A percentile compares a stretch with the other conserved stretches of the same genome.
phyloP scores from a whole-genome alignment of 192 early-diverging fungal species.

The Geranomyces michiganensis region DNA sequence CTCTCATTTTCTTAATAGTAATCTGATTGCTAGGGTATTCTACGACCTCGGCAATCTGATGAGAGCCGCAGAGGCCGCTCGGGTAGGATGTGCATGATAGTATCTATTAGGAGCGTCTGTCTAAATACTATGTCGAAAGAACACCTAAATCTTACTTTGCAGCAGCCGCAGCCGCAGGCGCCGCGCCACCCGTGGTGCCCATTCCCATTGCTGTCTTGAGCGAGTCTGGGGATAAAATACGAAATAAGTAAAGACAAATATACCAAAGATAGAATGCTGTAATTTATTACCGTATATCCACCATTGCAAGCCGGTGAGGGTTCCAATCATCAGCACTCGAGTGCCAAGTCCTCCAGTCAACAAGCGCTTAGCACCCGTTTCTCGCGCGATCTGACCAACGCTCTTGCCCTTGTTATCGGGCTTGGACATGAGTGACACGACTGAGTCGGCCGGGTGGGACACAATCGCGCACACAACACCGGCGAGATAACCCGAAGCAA shows the following conservation, averaged over 20 bases:
- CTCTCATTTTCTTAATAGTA: too few relatives aligned
- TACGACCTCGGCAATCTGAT: too few relatives aligned
- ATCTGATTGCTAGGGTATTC: too few relatives aligned
- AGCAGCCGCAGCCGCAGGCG: too few relatives aligned
- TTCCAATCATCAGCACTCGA: slow-evolving; percentile 90
- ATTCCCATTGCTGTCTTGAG: slow-evolving; percentile 72
- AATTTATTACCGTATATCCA: slow-evolving; percentile 77
- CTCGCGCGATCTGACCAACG: slow-evolving; percentile 46
- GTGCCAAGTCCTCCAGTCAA: slow-evolving; percentile 79
- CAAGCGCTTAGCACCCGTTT: slow-evolving; percentile 38
- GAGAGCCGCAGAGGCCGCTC: too few relatives aligned
- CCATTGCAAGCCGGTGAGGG: slow-evolving; percentile 82
- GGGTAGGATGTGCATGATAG: too few relatives aligned
- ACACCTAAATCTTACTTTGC: too few relatives aligned
- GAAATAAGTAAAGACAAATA: too few relatives aligned
- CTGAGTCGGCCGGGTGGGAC: slow-evolving; percentile 85
- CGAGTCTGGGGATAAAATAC: too few relatives aligned
- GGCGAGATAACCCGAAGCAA: slow-evolving; percentile 81
- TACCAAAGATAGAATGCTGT: too few relatives aligned
- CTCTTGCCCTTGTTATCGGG: slow-evolving; percentile 55
- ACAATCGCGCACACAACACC: slow-evolving; percentile 87
- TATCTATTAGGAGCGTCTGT: too few relatives aligned
- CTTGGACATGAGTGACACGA: slow-evolving; percentile 54
- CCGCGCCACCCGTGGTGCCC: slow-evolving; percentile 62
- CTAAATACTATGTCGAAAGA: too few relatives aligned